These are phyloP conservation scores for Rosa chinensis DNA, from an alignment of 306 rosid species.

Conservation along the genomic window DNA sequence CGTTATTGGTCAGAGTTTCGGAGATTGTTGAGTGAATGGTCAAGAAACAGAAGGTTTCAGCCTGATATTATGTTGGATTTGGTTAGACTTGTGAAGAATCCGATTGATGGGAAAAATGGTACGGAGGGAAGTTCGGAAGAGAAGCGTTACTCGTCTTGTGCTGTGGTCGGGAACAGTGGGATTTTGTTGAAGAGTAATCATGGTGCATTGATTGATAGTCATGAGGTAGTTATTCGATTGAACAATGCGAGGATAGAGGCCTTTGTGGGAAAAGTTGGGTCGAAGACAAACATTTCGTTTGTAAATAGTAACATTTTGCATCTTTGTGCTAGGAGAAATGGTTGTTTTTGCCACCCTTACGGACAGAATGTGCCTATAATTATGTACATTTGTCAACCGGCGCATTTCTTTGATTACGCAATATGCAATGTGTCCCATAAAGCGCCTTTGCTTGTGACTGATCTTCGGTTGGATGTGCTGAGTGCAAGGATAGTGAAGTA, in stretches of 20 bases:
- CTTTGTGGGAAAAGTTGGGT: conserved; percentile 67
- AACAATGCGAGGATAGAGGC: conserved; percentile 72
- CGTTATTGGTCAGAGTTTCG: conserved; percentile 84
- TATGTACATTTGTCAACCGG: conserved; percentile 89
- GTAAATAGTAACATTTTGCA: conserved; percentile 90
- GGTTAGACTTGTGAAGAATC: conserved; percentile 45
- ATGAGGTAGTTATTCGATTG: conserved; percentile 69
- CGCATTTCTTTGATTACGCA: conserved; percentile 82
- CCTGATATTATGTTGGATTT: conserved; percentile 64
- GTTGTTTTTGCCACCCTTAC: conserved; percentile 90
- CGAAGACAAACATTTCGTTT: conserved; percentile 77
- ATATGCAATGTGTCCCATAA: conserved; percentile 74
- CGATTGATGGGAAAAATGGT: conserved; percentile 47
- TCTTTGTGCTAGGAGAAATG: conserved; percentile 76
- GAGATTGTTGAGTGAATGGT: conserved; percentile 61
- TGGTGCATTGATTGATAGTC: conserved; percentile 73
- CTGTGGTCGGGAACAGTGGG: conserved; percentile 95
- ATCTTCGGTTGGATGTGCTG: conserved; percentile 76
- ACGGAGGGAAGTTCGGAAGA: conserved; percentile 18
- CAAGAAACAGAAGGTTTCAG: conserved; percentile 57
- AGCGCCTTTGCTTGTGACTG: conserved; percentile 71
- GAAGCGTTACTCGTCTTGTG: conserved; percentile 59
- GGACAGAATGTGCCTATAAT: conserved; percentile 66
- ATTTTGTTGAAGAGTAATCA: conserved; percentile 62
- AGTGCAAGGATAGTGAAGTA: conserved; percentile 83